Conservation (phyloP, 352 stramenopile species). For the Globisporangium spiculum region DNA sequence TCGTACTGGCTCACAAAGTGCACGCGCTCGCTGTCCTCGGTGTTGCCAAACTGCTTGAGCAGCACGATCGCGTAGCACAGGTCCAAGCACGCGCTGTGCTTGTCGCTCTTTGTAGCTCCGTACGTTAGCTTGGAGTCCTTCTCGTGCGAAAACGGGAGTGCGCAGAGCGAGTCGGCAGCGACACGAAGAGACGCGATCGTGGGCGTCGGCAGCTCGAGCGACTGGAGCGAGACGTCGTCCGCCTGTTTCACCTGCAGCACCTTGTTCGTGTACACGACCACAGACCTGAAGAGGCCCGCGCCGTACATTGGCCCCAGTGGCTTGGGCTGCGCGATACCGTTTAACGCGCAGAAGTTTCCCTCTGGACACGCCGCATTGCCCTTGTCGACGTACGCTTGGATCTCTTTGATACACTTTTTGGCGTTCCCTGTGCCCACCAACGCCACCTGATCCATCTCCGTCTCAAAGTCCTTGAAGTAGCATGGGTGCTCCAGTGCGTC, state of each 20-base stretch:
- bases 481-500: conserved; percentile 44
- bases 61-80: conserved; percentile 64
- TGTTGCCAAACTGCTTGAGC: conserved; percentile 49
- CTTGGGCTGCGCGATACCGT: conserved; percentile 41
- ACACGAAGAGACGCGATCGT: conserved; percentile 31
- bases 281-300: conserved; percentile 31
- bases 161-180: conserved; percentile 41
- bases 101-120: conserved; percentile 20
- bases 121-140: conserved; percentile 15
- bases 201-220: conserved; percentile 46
- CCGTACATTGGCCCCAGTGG: conserved; percentile 47
- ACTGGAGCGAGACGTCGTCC: conserved; percentile 7
- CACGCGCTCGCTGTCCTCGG: conserved; percentile 48
- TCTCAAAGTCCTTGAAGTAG: conserved; percentile 28
- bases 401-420: conserved; percentile 37
- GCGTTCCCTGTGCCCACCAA: conserved; percentile 41
- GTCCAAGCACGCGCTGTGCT: conserved; percentile 46
- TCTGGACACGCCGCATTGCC: conserved; percentile 53
- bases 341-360: conserved; percentile 51
- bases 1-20: conserved; percentile 52
- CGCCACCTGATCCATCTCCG: conserved; percentile 22
- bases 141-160: conserved; percentile 12
- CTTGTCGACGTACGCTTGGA: conserved; percentile 38
- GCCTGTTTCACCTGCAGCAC: conserved; percentile 28
- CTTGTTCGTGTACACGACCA: conserved; percentile 24